Conservation (phyloP, 352 stramenopile species). For the Pythium plurisporium region DNA sequence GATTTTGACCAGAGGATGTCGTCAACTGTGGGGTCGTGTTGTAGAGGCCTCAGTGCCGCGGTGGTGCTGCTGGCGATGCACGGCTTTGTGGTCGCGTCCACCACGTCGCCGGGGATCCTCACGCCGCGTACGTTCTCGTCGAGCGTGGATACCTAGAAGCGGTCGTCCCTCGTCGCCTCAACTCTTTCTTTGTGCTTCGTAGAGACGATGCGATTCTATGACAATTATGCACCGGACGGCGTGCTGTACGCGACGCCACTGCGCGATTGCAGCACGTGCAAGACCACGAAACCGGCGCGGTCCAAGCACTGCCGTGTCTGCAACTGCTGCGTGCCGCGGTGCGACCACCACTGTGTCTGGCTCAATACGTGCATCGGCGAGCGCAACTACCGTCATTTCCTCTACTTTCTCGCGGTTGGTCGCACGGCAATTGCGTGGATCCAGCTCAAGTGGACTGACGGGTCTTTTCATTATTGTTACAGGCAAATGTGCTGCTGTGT, state of each 20-base stretch:
- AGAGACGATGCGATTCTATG: conserved; percentile 47
- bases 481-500: conserved; percentile 52
- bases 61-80: conserved; percentile 40
- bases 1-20: too few relatives aligned
- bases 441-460: neutral
- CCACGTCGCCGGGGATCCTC: conserved; percentile 37
- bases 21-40: neutral
- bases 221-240: conserved; percentile 52
- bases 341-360: conserved; percentile 67
- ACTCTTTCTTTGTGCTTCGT: neutral
- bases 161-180: neutral
- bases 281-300: conserved; percentile 49
- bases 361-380: conserved; percentile 67
- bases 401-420: conserved; percentile 48
- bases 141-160: neutral
- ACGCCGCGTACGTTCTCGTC: conserved; percentile 33
- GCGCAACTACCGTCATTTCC: conserved; percentile 38
- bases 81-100: conserved; percentile 47
- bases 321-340: conserved; percentile 57
- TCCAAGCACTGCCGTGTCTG: conserved; percentile 69
- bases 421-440: neutral
- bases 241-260: conserved; percentile 31
- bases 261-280: conserved; percentile 40
- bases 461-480: neutral
- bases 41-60: conserved; percentile 31